Percentiles rank a stretch among this genome's conserved stretches.
Conservation (phyloP, 2,329 filamentous ascomycete species). For the Fusarium liriodendri region DNA sequence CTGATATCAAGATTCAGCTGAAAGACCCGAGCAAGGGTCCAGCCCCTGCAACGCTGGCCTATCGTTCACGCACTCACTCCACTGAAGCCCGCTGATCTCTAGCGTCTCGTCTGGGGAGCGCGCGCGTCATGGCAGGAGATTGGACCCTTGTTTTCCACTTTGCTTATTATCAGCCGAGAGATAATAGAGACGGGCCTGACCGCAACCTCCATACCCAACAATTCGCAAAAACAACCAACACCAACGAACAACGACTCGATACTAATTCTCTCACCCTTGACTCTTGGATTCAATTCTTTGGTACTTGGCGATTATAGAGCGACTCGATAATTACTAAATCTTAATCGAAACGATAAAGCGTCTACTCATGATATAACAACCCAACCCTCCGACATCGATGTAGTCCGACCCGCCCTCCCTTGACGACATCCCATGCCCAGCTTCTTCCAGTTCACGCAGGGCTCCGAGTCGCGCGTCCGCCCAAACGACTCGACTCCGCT, state of each 20-base stretch:
- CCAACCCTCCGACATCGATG: constrained; percentile 22
- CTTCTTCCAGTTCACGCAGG: constrained; percentile 76
- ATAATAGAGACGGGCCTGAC: neutral
- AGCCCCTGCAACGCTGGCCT: constrained; percentile 14
- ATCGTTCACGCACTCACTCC: constrained; percentile 8
- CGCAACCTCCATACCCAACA: neutral
- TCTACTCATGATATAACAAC: constrained; percentile 3
- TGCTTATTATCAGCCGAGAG: constrained; percentile 25
- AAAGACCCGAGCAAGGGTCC: neutral
- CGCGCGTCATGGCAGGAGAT: constrained; percentile 26
- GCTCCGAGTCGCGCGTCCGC: constrained; percentile 67
- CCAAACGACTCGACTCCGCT: constrained; percentile 68
- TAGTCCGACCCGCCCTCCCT: constrained; percentile 25
- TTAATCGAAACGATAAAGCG: neutral
- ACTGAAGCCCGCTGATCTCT: constrained; percentile 20
- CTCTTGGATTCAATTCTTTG: neutral
- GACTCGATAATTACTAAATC: neutral
- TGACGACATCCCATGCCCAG: constrained; percentile 62
- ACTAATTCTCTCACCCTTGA: constrained; percentile 14
- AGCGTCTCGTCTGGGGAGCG: neutral
- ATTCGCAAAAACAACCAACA: constrained; percentile 27
- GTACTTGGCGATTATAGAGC: neutral
- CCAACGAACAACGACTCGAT: constrained; percentile 16
- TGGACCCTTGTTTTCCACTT: constrained; percentile 26
- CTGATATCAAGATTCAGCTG: neutral